Base-by-base conservation (phyloP, 768 basidiomycete genomes). In the Mycena venus region DNA sequence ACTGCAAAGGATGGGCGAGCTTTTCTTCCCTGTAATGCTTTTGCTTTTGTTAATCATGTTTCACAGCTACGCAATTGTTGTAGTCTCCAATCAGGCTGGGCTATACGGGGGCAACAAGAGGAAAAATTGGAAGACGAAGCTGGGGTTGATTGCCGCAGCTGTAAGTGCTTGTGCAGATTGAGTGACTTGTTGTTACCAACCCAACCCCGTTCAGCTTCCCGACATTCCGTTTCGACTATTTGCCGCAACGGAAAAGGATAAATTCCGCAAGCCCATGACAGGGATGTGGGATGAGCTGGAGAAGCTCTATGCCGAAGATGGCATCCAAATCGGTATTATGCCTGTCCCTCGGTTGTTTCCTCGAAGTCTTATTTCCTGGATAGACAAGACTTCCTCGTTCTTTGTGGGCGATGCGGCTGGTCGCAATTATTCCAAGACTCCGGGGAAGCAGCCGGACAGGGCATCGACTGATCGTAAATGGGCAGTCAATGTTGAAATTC, bases 381-480 rank as follows among this genome's bases (percentile, higher is more conserved):
- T 78, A 97, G 96, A 97, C 80, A 88, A 90, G 75, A 70, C 79
- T 0, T 51, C 85, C 0, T 93, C 95, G 0, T 94, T 95, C 78
- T 97, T 94, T 77, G 93, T 98, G 1, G 97, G 97, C 3, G 97
- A 98, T 78, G 96, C 96, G 2, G 97, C 96, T 14, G 97, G 96
- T 14, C 90, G 97, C 55, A 80, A 84, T 59, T 87, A 86, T 72
- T 62, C 83, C 21, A 82, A 80, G 40, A 78, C 77, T 42, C 84
- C 55, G 23, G 60, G 47, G 23, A 29, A 87, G 56, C 82, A 87
- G 55, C 83, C 83, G 31, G 97, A 98, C 83, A 95, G 94, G 80
- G 89, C 93, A 9, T 91, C 92, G 72, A 94, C 93, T 0, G 97
- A 98, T 82, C 88, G 93, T 53, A 96, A 97, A 83, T 95, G 93